Conservation (phyloP, 768 basidiomycete genomes). For the Candolleomyces efflorescens region DNA sequence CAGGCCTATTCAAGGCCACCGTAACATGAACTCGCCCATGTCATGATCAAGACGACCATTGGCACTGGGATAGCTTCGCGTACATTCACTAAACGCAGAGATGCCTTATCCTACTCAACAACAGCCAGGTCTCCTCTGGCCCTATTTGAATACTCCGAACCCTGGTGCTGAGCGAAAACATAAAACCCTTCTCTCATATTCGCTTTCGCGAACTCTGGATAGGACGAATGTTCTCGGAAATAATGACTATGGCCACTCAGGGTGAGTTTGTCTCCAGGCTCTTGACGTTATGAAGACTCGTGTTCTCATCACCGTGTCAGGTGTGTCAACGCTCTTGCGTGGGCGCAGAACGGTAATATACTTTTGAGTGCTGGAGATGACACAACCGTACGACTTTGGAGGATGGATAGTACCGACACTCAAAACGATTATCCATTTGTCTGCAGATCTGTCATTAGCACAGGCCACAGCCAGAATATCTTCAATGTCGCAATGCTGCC, state of each 20-base stretch:
- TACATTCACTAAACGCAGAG: background rate
- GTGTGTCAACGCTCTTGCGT: constrained; percentile 75
- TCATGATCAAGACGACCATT: background rate
- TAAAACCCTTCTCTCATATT: constrained; percentile 20
- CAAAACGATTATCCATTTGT: constrained; percentile 56
- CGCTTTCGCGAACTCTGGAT: constrained; percentile 40
- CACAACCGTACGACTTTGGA: constrained; percentile 77
- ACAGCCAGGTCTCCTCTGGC: background rate
- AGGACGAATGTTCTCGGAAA: constrained; percentile 72
- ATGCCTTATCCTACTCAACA: background rate
- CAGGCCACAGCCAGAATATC: constrained; percentile 81
- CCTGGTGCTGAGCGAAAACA: constrained; percentile 20
- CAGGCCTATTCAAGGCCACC: no score
- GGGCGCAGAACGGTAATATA: constrained; percentile 62
- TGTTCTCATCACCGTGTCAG: constrained; percentile 25
- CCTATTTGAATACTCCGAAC: background rate
- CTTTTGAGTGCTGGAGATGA: constrained; percentile 74
- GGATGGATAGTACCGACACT: constrained; percentile 45
- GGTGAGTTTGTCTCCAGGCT: constrained; percentile 32
- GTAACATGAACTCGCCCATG: background rate
- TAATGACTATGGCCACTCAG: constrained; percentile 58
- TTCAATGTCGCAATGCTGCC: constrained; percentile 84
- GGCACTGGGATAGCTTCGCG: no score
- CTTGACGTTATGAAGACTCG: background rate
- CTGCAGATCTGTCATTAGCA: constrained; percentile 65